These are phyloP conservation scores for Rhynchosporium secalis DNA, from an alignment of 2,329 filamentous ascomycete genomes.

Conservation along the genomic window DNA sequence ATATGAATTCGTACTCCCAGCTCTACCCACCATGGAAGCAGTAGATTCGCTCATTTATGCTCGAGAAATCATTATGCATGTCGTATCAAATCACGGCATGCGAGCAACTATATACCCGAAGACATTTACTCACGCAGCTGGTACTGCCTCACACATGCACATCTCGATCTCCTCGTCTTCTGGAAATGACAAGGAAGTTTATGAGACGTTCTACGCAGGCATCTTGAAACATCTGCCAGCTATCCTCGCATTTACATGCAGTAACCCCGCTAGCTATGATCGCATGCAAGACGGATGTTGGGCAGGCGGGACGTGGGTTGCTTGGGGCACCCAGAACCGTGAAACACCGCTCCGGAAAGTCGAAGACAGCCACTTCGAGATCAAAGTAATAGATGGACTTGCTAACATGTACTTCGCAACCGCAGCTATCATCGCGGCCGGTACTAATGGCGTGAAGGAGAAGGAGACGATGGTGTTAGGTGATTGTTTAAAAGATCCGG, in stretches of 20 bases:
- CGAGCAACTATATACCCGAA: conserved; percentile 74
- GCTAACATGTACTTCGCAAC: conserved; percentile 76
- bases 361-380: conserved; percentile 68
- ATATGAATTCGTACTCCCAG: conserved; percentile 73
- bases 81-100: conserved; percentile 62
- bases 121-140: conserved; percentile 57
- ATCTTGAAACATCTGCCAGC: conserved; percentile 65
- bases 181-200: conserved; percentile 43
- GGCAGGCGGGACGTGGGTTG: conserved; percentile 76
- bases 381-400: conserved; percentile 75
- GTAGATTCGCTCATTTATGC: conserved; percentile 72
- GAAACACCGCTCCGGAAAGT: conserved; percentile 73
- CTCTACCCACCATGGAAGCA: conserved; percentile 62
- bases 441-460: conserved; percentile 53
- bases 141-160: conserved; percentile 69
- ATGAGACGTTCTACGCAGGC: conserved; percentile 70
- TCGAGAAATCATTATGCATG: conserved; percentile 65
- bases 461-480: conserved; percentile 47
- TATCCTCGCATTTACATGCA: conserved; percentile 68
- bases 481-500: conserved; percentile 59
- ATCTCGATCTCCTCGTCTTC: conserved; percentile 57
- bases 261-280: conserved; percentile 66
- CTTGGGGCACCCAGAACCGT: conserved; percentile 81
- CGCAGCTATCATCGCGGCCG: conserved; percentile 60
- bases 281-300: conserved; percentile 68